Evolutionary conservation across 1,284 basidiomycete genomes (phyloP).

Genomic region (Xanthoconium separans): DNA sequence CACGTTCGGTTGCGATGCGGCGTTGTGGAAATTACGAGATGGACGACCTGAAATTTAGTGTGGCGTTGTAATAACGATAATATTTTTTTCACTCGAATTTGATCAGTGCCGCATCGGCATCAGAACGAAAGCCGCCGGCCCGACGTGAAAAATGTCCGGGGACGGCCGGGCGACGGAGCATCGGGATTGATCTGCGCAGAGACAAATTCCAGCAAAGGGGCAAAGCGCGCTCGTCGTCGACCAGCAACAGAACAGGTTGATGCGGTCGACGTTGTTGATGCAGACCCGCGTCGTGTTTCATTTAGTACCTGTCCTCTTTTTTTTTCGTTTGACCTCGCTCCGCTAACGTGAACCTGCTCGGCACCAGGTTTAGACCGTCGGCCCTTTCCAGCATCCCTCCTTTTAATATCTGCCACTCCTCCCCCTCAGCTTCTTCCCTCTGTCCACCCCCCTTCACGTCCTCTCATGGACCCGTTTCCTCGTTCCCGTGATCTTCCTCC

Average conservation of each 20-base stretch:
- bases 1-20: slow-evolving; percentile 4
- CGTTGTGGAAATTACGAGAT: background rate
- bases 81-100: slow-evolving; percentile 8
- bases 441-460: background rate
- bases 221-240: slow-evolving; percentile 9
- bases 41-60: background rate
- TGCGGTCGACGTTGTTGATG: no score
- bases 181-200: slow-evolving; percentile 26
- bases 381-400: slow-evolving; percentile 27
- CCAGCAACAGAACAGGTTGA: background rate
- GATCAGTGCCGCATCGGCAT: slow-evolving; percentile 23
- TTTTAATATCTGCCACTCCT: slow-evolving; percentile 32
- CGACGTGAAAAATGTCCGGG: slow-evolving; percentile 29
- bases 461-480: slow-evolving; percentile 24
- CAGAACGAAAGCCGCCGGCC: slow-evolving; percentile 36
- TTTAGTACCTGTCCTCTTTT: slow-evolving; percentile 18
- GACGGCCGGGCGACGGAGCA: slow-evolving; percentile 22
- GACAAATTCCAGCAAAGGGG: slow-evolving; percentile 22
- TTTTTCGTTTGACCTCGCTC: slow-evolving; percentile 15
- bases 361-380: slow-evolving; percentile 28
- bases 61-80: background rate
- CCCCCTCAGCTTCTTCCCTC: background rate
- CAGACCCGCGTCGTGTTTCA: slow-evolving; percentile 4
- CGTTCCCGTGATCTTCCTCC: slow-evolving; percentile 17
- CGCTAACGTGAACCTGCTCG: slow-evolving; percentile 27